phyloP scores from a whole-genome alignment of 768 basidiomycete species.

The Psilocybe sp. region DNA sequence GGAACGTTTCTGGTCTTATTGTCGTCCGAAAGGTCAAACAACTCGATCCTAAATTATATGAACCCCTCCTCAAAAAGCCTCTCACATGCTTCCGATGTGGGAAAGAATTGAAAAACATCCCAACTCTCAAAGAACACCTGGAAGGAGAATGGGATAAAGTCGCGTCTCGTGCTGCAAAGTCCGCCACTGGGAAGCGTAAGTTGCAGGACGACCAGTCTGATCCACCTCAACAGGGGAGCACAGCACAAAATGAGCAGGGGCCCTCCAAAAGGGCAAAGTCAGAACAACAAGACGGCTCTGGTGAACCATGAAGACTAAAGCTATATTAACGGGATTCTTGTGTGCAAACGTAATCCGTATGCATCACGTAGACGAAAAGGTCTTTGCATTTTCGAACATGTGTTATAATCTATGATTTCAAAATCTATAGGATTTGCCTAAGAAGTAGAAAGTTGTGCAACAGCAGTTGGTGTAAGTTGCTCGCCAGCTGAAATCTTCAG shows the following conservation, averaged over 20 bases:
- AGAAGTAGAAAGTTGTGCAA: too few species aligned
- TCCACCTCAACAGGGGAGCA: constrained; percentile 3
- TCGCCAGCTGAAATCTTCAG: constrained; percentile 32
- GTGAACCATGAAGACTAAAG: too few species aligned
- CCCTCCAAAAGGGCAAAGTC: constrained; percentile 10
- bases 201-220: constrained; percentile 18
- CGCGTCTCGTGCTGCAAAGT: constrained; percentile 34
- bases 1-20: neutral
- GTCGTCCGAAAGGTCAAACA: constrained; percentile 43
- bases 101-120: constrained; percentile 64
- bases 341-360: too few species aligned
- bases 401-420: neutral
- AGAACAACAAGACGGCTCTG: neutral
- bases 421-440: neutral
- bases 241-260: neutral
- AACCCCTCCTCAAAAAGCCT: constrained; percentile 62
- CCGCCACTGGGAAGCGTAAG: constrained; percentile 39
- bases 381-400: too few species aligned
- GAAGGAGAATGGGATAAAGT: constrained; percentile 68
- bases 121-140: constrained; percentile 71
- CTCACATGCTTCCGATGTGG: constrained; percentile 74
- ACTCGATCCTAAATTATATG: constrained; percentile 53
- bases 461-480: constrained; percentile 21
- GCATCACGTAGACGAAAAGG: too few species aligned
- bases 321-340: too few species aligned